phyloP scores from a whole-genome alignment of 805 yeast species.

The Candida arabinofermentans region DNA sequence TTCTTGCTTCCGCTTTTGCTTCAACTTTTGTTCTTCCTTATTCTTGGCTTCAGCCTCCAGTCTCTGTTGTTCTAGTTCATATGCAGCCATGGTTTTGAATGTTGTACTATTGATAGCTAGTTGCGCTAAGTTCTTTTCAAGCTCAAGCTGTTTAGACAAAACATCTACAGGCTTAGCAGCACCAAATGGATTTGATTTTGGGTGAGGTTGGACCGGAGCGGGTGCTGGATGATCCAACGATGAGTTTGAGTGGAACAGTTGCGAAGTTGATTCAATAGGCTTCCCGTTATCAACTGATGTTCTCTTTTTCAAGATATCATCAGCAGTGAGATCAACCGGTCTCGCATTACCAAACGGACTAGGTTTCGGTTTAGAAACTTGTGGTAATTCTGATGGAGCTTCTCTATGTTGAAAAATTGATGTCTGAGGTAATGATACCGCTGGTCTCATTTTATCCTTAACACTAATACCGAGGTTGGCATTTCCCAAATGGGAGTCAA shows the following conservation, averaged over 20 bases:
- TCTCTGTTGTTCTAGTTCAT: conserved; percentile 16
- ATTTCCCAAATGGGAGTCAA: conserved; percentile 5
- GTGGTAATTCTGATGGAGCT: background rate
- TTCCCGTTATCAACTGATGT: conserved; percentile 3
- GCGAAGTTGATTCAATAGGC: background rate
- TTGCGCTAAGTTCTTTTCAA: conserved; percentile 45
- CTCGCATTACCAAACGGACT: conserved; percentile 81
- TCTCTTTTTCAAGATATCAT: conserved; percentile 7
- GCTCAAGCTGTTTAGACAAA: conserved; percentile 56
- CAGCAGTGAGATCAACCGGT: conserved; percentile 44
- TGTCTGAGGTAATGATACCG: background rate
- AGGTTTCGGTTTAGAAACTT: conserved; percentile 29
- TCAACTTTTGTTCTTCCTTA: conserved; percentile 1
- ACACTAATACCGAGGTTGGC: background rate
- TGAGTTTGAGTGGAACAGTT: background rate
- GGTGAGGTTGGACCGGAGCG: conserved; percentile 18
- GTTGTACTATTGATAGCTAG: conserved; percentile 45
- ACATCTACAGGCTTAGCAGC: conserved; percentile 84
- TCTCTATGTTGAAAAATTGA: background rate
- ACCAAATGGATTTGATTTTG: conserved; percentile 71
- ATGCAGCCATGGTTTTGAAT: conserved; percentile 26
- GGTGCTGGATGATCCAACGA: background rate
- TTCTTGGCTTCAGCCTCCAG: conserved; percentile 3
- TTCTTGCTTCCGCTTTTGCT: background rate
- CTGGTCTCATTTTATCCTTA: background rate